Conservation (phyloP, 139 green algal genomes). For the Klebsormidium nitens region DNA sequence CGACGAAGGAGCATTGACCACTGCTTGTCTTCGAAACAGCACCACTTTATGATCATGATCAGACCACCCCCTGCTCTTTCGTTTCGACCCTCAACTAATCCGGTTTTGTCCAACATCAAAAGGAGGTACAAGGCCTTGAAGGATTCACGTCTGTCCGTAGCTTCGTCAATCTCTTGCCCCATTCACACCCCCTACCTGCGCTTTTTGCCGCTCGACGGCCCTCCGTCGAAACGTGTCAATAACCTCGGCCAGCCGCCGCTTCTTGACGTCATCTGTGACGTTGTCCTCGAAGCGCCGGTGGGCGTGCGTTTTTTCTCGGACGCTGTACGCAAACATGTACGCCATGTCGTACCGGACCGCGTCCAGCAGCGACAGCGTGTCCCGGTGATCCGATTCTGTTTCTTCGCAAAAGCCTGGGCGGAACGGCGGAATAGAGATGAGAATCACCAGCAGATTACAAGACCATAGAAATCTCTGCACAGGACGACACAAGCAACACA, state of each 20-base stretch:
- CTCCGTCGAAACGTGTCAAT: conserved; percentile 43
- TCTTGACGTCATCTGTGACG: conserved; percentile 61
- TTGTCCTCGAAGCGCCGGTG: conserved; percentile 63
- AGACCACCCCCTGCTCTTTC: too few species aligned
- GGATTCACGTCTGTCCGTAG: too few species aligned
- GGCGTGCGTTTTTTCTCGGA: conserved; percentile 71
- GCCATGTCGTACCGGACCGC: conserved; percentile 62
- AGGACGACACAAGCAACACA: too few species aligned
- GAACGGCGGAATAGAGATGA: conserved; percentile 1
- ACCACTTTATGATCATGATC: too few species aligned
- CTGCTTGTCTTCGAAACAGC: too few species aligned
- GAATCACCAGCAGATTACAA: not conserved
- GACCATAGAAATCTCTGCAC: not conserved
- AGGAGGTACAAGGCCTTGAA: too few species aligned
- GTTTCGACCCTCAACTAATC: too few species aligned
- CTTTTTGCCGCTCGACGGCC: conserved; percentile 1
- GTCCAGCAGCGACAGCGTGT: conserved; percentile 69
- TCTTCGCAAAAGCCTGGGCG: conserved; percentile 78
- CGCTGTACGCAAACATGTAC: conserved; percentile 84
- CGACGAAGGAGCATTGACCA: too few species aligned
- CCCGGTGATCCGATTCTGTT: conserved; percentile 72
- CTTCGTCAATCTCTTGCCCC: too few species aligned
- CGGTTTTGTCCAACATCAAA: too few species aligned
- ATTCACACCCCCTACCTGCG: conserved; percentile 8
- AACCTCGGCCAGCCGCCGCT: conserved; percentile 54